Evolutionary conservation across 495 filamentous ascomycete genomes (phyloP), one percentile per base, ranked within the genome.

Genomic region (Diplogelasinospora grovesii): DNA sequence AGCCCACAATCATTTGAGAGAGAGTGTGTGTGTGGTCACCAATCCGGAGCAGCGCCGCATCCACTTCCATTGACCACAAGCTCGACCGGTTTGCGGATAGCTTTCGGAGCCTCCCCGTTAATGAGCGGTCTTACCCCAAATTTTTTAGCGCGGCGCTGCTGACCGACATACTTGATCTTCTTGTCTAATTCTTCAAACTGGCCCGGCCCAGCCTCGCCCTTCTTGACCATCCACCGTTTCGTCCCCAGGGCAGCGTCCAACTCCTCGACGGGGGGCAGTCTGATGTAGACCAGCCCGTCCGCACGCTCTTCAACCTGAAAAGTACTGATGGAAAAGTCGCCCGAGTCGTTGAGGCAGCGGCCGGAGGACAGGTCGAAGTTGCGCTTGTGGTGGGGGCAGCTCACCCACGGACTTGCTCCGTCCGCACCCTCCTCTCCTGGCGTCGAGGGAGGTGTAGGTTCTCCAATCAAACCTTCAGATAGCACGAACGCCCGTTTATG

Each of bases 401-500:
- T 85, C 3, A 97, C 80, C 81, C 83, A 95, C 21, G 86, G 83
- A 33, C 83, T 79, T 30, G 65, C 59, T 21, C 61, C 59, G 23
- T 57, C 52, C 22, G 54, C 8, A 8, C 1, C 22, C 13, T 14
- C 36, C 41, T 82, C 77, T n/a, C n/a, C n/a, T n/a, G n/a, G n/a
- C n/a, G n/a, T n/a, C n/a, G n/a, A n/a, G n/a, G n/a, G n/a, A n/a
- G n/a, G n/a, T n/a, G n/a, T n/a, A n/a, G n/a, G n/a, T 28, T 94
- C 82, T n/a, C 90, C 90, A 27, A 96, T 77, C 2, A 97, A 54
- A 4, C 87, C 86, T 56, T 96, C 90, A 0, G 83, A 83, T 23
- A 96, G 75, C 21, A 87, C 83, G 60, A 97, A 96, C 0, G 89
- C 80, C 20, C 89, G 85, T 65, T 95, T 95, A 65, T 95, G 88